Conservation (phyloP, 73 alveolate genomes). For the Tetrahymena thermophila region DNA sequence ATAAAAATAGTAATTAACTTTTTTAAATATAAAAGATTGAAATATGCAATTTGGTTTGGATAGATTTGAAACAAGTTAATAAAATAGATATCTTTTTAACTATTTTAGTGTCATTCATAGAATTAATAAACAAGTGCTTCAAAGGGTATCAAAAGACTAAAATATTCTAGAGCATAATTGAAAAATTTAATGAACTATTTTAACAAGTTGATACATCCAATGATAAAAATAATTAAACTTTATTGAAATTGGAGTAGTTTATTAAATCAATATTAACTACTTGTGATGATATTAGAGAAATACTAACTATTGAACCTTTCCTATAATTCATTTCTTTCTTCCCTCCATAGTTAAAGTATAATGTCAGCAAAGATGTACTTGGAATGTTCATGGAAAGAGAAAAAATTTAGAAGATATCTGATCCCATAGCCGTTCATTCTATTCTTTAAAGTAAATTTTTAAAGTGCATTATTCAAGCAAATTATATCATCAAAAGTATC, state of each 20-base stretch:
- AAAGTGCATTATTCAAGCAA: no score
- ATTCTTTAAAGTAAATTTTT: slow-evolving; percentile 31
- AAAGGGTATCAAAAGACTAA: slow-evolving; percentile 48
- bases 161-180: slow-evolving; percentile 59
- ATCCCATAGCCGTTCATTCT: slow-evolving; percentile 81
- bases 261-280: slow-evolving; percentile 43
- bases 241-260: slow-evolving; percentile 22
- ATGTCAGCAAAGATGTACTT: slow-evolving; percentile 83
- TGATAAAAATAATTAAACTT: slow-evolving; percentile 10
- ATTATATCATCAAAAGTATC: no score
- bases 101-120: slow-evolving; percentile 58
- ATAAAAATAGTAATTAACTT: not conserved
- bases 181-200: slow-evolving; percentile 35
- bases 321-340: slow-evolving; percentile 79
- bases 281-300: slow-evolving; percentile 66
- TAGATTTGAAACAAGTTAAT: slow-evolving; percentile 19
- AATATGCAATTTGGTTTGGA: slow-evolving; percentile 26
- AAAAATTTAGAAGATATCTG: slow-evolving; percentile 58
- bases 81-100: slow-evolving; percentile 55
- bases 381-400: slow-evolving; percentile 73
- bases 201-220: slow-evolving; percentile 4
- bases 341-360: slow-evolving; percentile 78
- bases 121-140: slow-evolving; percentile 63
- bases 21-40: slow-evolving; percentile 16
- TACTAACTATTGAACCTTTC: slow-evolving; percentile 76